These are phyloP conservation scores for Agrocybe chaxingu DNA, from an alignment of 768 basidiomycete species.

Conservation along the genomic window DNA sequence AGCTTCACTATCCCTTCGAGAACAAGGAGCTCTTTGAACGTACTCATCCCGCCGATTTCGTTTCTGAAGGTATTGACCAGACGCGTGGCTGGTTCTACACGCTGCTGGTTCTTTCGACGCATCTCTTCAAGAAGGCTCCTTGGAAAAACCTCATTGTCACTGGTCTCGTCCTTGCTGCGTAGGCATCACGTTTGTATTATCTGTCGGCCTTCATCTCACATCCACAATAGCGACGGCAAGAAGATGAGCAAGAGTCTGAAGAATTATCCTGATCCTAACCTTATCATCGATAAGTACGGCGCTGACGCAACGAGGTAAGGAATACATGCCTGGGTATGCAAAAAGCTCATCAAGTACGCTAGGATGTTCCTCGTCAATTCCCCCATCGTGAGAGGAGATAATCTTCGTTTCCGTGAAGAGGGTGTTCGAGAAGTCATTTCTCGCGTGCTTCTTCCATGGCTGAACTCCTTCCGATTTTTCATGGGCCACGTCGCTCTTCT, in stretches of 20 bases:
- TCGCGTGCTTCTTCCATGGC: conserved; percentile 95
- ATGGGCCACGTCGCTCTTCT: conserved; percentile 88
- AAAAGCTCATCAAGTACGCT: neutral
- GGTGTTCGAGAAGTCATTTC: conserved; percentile 96
- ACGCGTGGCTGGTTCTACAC: conserved; percentile 99
- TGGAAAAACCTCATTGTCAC: conserved; percentile 99
- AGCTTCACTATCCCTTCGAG: conserved; percentile 97
- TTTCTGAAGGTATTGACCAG: conserved; percentile 98
- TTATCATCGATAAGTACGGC: conserved; percentile 88
- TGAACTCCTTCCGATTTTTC: conserved; percentile 99
- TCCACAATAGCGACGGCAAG: conserved; percentile 76
- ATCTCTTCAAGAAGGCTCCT: conserved; percentile 88
- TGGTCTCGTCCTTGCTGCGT: conserved; percentile 94
- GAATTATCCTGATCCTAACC: conserved; percentile 95
- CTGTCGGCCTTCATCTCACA: neutral
- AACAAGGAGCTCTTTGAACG: conserved; percentile 85
- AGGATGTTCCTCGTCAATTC: conserved; percentile 99
- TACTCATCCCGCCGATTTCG: conserved; percentile 92
- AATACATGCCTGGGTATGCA: neutral
- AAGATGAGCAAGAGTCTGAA: conserved; percentile 99
- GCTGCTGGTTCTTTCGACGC: conserved; percentile 91
- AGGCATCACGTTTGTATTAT: conserved; percentile 26
- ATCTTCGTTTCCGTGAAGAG: conserved; percentile 96
- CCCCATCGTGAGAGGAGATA: conserved; percentile 96
- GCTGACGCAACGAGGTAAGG: conserved; percentile 88